These are phyloP conservation scores for Pleurotus giganteus DNA, from an alignment of 768 basidiomycete genomes.

Conservation along the genomic window DNA sequence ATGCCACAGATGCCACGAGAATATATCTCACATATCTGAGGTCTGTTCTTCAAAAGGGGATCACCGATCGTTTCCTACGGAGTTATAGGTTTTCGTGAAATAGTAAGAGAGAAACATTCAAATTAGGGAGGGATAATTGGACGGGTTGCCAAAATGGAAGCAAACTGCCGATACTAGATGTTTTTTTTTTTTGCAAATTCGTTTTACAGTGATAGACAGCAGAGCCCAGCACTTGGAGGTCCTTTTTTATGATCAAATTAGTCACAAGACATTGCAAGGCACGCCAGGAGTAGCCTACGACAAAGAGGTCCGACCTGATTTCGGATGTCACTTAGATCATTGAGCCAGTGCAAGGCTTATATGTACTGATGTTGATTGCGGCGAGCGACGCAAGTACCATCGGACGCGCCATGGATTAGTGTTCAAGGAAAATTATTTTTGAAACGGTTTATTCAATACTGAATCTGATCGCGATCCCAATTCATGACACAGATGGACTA, in stretches of 20 bases:
- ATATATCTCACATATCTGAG: background rate
- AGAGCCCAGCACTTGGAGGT: conserved; percentile 8
- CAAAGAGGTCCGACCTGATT: background rate
- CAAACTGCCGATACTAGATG: conserved; percentile 8
- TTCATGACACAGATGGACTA: conserved; percentile 11
- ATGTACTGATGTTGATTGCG: background rate
- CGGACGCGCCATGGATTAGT: background rate
- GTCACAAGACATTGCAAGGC: conserved; percentile 10
- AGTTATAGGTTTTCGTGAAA: background rate
- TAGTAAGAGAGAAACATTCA: no score
- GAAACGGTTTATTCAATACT: conserved; percentile 7
- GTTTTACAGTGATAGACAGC: conserved; percentile 10
- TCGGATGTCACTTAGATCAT: background rate
- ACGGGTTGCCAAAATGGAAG: conserved; percentile 8
- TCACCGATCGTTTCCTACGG: background rate
- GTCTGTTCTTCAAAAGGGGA: no score
- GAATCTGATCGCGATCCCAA: conserved; percentile 10
- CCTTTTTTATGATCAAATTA: conserved; percentile 10
- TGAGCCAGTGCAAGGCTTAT: conserved; percentile 3
- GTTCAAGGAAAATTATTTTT: background rate
- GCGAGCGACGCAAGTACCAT: background rate
- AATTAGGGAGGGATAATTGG: background rate
- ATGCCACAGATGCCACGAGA: background rate
- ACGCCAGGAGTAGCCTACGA: conserved; percentile 6
- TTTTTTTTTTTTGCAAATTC: conserved; percentile 9